Evolutionary conservation across 1,284 basidiomycete genomes (phyloP), one percentile per base, ranked within the genome.

Genomic region (Ustilago bromivora): DNA sequence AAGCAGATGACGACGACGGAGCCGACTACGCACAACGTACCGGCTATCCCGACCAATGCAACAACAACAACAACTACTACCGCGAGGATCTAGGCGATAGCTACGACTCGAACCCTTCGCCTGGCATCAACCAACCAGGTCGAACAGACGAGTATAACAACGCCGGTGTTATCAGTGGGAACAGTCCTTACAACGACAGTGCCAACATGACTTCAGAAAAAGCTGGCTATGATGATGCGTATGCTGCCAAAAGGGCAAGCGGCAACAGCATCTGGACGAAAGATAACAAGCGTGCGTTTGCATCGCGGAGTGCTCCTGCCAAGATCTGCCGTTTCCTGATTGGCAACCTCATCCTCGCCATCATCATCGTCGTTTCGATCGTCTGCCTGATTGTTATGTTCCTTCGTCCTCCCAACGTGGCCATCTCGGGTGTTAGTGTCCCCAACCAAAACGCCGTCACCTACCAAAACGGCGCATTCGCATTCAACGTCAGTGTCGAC

Each of bases 391-490:
- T 85, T 36, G 77, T 84, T 61, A 68, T 76, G 61, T 84, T 85
- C 63, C 62, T 83, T 28, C 75, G 81, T 4, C 83, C 84, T 6
- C 83, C 82, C 46, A 84, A 85, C 52, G 73, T 84, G 7, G 84
- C 76, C 31, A 72, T 85, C 34, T 66, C 68, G 8, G 72, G 72
- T 19, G 28, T 81, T 36, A 19, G 60, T 9, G 53, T 80, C 2
- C 80, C 82, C 1, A 58, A 35, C 10, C 57, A 72, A 38, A 66
- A 61, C n/a, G 67, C 43, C 12, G 71, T 83, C 54, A 62, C 47
- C 46, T 71, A 81, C 57, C 38, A 73, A n/a, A 68, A 78, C 32
- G 63, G 68, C 23, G 58, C 68, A 1, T 77, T 85, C 56, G 57
- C 71, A 12, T 77, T 84, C 66, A 79, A 84, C 57, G 75, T 81